Evolutionary conservation across 805 yeast species (phyloP).

Genomic region (Cyberlindnera xishuangbannaensis): DNA sequence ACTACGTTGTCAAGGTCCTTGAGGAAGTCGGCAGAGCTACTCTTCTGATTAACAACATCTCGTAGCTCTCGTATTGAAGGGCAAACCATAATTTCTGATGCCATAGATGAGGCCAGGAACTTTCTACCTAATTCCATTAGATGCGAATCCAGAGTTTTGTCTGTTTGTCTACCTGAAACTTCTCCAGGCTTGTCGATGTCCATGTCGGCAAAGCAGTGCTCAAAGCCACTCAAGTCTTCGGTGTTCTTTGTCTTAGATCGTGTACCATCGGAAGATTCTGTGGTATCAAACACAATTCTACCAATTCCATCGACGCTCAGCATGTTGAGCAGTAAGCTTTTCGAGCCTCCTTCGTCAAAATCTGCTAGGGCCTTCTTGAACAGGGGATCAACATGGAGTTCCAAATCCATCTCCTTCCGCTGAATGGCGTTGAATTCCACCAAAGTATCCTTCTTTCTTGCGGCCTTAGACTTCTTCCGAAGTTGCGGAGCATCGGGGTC

Average conservation of each 20-base stretch:
- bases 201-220: constrained; percentile 14
- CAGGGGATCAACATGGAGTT: constrained; percentile 63
- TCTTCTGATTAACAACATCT: constrained; percentile 17
- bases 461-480: constrained; percentile 15
- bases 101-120: constrained; percentile 5
- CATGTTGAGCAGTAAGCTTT: constrained; percentile 58
- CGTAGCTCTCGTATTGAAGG: constrained; percentile 17
- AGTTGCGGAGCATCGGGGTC: constrained; percentile 20
- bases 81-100: constrained; percentile 10
- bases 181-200: constrained; percentile 19
- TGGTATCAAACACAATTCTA: constrained; percentile 62
- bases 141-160: constrained; percentile 3
- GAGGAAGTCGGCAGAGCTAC: constrained; percentile 12
- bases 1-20: constrained; percentile 15
- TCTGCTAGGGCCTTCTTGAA: constrained; percentile 72
- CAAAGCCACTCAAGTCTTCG: constrained; percentile 11
- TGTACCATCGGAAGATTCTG: constrained; percentile 18
- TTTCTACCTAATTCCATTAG: constrained; percentile 12
- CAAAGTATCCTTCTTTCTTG: constrained; percentile 36
- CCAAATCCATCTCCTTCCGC: constrained; percentile 56
- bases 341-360: constrained; percentile 81
- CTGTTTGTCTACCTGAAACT: constrained; percentile 1
- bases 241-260: constrained; percentile 11
- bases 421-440: constrained; percentile 45
- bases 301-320: constrained; percentile 47